Evolutionary conservation across 495 filamentous ascomycete genomes (phyloP), one percentile per base, ranked within the genome.

Genomic region (Polyplosphaeria fusca): DNA sequence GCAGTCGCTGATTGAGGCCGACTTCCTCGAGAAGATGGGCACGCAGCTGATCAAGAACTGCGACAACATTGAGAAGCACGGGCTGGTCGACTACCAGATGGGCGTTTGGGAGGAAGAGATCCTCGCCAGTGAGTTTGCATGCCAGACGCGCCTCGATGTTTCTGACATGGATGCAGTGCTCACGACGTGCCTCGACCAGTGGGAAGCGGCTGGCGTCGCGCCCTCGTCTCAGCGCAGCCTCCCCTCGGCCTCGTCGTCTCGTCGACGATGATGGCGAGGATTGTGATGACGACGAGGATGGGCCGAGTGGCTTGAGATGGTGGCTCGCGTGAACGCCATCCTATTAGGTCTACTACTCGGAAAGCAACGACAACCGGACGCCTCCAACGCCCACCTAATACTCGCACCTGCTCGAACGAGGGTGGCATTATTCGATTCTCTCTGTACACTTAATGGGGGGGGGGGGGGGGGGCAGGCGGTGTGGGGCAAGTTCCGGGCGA

Each of bases 71-170:
- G 93, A 96, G 67, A 82, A 84, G 50, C 83, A 94, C 63, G 93
- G 93, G 14, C 74, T 98, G 23, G 92, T 98, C 5, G 93, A 98
- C 73, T 98, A 96, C 69, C 86, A 97, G 65, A 93, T 95, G 74
- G 93, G 93, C 2, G 88, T 97, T 41, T 92, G 88, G 82, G 93
- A 97, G 70, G 91, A 96, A 68, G 86, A 88, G 61, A 96, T 98
- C 61, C 78, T 95, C 27, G 57, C 56, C 5, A 65, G 61, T 65
- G 14, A 56, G 61, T 60, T 5, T 32, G 13, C 13, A 2, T 18
- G n/a, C 12, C 12, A 1, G 2, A 11, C 20, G 25, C 14, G 1
- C 27, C 25, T 19, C 40, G 47, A 3, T 16, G 5, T 12, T 5
- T 4, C 16, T 25, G 3, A 23, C 57, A 53, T 49, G 52, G 32